These are phyloP conservation scores for Podospora conica DNA, from an alignment of 495 filamentous ascomycete species.

Conservation along the genomic window DNA sequence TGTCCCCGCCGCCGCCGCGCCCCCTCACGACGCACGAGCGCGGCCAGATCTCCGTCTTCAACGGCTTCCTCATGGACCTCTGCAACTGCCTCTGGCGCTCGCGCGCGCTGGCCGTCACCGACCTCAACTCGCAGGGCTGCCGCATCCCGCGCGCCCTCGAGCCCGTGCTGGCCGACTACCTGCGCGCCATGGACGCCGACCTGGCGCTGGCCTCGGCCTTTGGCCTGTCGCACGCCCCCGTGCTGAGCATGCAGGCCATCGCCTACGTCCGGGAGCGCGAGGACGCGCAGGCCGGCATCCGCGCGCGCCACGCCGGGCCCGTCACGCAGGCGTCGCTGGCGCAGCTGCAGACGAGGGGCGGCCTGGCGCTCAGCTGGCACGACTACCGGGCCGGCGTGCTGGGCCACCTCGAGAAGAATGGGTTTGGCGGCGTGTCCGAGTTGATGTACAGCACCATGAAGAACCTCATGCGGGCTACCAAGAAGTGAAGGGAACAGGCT, in stretches of 20 bases:
- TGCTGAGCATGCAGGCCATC: conserved; percentile 59
- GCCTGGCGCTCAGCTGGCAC: conserved; percentile 61
- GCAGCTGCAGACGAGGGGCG: conserved; percentile 59
- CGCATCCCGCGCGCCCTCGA: conserved; percentile 49
- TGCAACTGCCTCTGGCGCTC: conserved; percentile 83
- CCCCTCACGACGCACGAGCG: conserved; percentile 38
- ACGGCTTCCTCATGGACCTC: conserved; percentile 83
- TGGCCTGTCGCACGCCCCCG: conserved; percentile 62
- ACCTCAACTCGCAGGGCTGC: conserved; percentile 68
- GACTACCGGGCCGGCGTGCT: conserved; percentile 73
- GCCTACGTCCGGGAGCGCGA: conserved; percentile 63
- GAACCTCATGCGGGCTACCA: conserved; percentile 49
- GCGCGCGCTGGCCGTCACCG: conserved; percentile 61
- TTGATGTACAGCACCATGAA: conserved; percentile 86
- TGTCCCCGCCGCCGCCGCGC: conserved; percentile 23
- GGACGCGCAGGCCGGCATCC: conserved; percentile 44
- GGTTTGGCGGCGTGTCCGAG: conserved; percentile 59
- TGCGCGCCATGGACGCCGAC: conserved; percentile 34
- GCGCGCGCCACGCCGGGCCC: conserved; percentile 62
- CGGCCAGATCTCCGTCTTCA: conserved; percentile 63
- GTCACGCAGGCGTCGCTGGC: conserved; percentile 63
- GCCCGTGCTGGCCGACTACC: conserved; percentile 42
- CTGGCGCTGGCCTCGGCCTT: conserved; percentile 53
- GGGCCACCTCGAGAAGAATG: conserved; percentile 58
- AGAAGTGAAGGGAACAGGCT: conserved; percentile 9